These are phyloP conservation scores for Nemania sp. DNA, from an alignment of 2,329 filamentous ascomycete genomes.

Conservation along the genomic window DNA sequence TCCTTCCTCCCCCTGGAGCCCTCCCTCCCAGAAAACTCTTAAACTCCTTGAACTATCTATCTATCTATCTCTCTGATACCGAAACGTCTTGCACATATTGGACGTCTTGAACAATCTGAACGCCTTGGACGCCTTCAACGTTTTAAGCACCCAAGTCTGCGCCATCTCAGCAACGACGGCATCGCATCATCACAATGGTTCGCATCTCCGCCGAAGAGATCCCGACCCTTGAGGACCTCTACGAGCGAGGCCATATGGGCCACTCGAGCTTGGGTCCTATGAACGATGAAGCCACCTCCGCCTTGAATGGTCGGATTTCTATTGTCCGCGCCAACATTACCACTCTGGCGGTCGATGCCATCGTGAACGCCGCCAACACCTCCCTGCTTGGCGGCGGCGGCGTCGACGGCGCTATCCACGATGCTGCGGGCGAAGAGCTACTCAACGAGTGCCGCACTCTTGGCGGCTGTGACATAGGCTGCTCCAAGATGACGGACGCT, in stretches of 20 bases:
- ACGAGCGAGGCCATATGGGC: slow-evolving; percentile 59
- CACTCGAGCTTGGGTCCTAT: slow-evolving; percentile 30
- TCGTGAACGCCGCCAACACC: slow-evolving; percentile 91
- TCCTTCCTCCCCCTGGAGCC: no score
- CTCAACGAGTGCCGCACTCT: slow-evolving; percentile 72
- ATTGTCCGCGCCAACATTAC: slow-evolving; percentile 82
- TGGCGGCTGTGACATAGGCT: slow-evolving; percentile 74
- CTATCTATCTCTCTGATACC: no score
- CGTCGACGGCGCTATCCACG: slow-evolving; percentile 86
- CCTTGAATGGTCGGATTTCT: slow-evolving; percentile 71
- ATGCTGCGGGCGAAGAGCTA: slow-evolving; percentile 73
- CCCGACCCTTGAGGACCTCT: slow-evolving; percentile 67
- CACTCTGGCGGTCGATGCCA: slow-evolving; percentile 73
- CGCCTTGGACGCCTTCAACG: background rate
- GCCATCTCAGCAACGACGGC: background rate
- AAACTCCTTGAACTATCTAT: no score
- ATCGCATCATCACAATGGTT: slow-evolving; percentile 41
- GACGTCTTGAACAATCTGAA: background rate
- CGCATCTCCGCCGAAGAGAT: slow-evolving; percentile 57
- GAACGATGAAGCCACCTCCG: slow-evolving; percentile 33
- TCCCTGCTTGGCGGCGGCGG: slow-evolving; percentile 85
- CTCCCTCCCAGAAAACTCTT: no score
- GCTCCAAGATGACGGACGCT: slow-evolving; percentile 80
- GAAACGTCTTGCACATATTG: no score
- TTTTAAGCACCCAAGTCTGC: background rate